These are phyloP conservation scores for Gnomoniopsis smithogilvyi DNA, from an alignment of 2,329 filamentous ascomycete genomes.

Conservation along the genomic window DNA sequence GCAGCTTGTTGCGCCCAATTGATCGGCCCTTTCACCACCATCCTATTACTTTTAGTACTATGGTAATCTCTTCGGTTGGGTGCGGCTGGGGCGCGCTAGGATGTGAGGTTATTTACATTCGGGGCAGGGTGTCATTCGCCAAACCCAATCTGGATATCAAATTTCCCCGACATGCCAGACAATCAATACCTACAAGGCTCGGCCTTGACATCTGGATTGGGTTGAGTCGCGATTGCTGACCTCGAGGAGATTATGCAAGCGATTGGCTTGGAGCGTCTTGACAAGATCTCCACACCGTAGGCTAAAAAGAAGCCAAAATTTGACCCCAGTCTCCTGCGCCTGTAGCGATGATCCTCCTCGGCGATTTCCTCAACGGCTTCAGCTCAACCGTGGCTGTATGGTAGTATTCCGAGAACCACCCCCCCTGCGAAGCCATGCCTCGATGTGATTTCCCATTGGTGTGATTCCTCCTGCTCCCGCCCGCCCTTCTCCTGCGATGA, in stretches of 20 bases:
- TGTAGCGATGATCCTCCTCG: slow-evolving; percentile 1
- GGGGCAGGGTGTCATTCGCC: slow-evolving; percentile 8
- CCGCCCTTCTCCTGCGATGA: background rate
- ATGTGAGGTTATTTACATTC: slow-evolving; percentile 6
- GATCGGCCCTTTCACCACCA: slow-evolving; percentile 9
- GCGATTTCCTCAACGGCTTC: slow-evolving; percentile 4
- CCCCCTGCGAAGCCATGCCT: background rate
- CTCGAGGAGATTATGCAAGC: background rate
- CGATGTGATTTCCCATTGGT: slow-evolving; percentile 2
- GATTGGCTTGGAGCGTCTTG: slow-evolving; percentile 9
- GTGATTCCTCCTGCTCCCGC: slow-evolving; percentile 8
- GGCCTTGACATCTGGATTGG: slow-evolving; percentile 12
- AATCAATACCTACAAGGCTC: background rate
- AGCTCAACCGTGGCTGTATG: background rate
- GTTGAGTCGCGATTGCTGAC: slow-evolving; percentile 1
- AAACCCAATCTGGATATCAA: slow-evolving; percentile 12
- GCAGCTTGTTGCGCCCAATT: slow-evolving; percentile 1
- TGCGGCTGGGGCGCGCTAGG: background rate
- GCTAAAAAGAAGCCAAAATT: slow-evolving; percentile 11
- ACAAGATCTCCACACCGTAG: slow-evolving; percentile 8
- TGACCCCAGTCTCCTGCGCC: slow-evolving; percentile 11
- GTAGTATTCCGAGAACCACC: background rate
- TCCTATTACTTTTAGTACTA: background rate
- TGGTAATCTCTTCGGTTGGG: background rate
- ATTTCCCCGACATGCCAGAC: slow-evolving; percentile 17